phyloP scores from a whole-genome alignment of 2,329 filamentous ascomycete species.

The Pseudogymnoascus sp. region DNA sequence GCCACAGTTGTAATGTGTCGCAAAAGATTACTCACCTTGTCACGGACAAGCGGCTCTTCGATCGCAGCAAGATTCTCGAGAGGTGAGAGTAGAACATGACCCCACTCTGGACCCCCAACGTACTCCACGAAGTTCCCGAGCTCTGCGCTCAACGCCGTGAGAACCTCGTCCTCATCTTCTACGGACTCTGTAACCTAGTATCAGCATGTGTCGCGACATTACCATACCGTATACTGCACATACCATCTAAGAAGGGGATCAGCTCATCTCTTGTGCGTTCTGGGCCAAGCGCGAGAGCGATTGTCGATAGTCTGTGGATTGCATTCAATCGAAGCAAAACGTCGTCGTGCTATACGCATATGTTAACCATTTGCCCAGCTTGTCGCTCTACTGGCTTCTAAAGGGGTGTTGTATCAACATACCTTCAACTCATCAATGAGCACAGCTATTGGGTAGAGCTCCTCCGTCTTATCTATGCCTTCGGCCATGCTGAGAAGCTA shows the following conservation, averaged over 20 bases:
- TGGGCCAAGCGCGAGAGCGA: constrained; percentile 88
- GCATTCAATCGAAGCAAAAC: constrained; percentile 96
- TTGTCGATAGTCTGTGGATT: constrained; percentile 95
- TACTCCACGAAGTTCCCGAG: constrained; percentile 96
- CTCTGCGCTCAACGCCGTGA: constrained; percentile 95
- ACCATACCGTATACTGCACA: constrained; percentile 33
- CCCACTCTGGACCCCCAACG: constrained; percentile 87
- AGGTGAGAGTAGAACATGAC: constrained; percentile 91
- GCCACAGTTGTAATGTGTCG: background rate
- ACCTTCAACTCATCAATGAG: constrained; percentile 99
- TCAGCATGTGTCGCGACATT: constrained; percentile 24
- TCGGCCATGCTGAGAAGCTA: constrained; percentile 65
- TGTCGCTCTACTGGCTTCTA: constrained; percentile 13
- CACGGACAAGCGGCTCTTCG: constrained; percentile 93
- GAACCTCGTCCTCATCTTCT: constrained; percentile 96
- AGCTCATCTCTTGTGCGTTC: constrained; percentile 97
- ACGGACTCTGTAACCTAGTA: constrained; percentile 68
- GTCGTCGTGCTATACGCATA: constrained; percentile 76
- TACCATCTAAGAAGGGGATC: constrained; percentile 98
- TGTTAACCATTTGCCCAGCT: constrained; percentile 20
- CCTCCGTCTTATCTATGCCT: constrained; percentile 84
- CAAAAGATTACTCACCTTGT: constrained; percentile 63
- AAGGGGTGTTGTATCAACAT: constrained; percentile 27
- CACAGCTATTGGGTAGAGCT: constrained; percentile 99
- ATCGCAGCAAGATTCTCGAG: constrained; percentile 97